These are phyloP conservation scores for Phylloporus sp. DNA, from an alignment of 768 basidiomycete species.

Conservation along the genomic window DNA sequence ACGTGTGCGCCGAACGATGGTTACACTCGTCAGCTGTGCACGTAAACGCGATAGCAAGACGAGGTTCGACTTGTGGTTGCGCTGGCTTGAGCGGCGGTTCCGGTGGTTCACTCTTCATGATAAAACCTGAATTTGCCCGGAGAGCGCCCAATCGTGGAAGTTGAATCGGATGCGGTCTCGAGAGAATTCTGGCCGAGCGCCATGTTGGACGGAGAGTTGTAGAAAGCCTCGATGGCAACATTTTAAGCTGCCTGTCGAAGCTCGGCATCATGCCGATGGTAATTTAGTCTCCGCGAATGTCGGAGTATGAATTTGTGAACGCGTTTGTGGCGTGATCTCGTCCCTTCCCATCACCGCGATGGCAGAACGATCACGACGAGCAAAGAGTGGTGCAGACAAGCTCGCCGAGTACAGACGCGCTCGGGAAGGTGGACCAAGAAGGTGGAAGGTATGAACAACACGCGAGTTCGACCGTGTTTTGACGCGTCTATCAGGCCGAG, in stretches of 20 bases:
- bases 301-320: constrained; percentile 23
- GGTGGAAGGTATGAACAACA: constrained; percentile 48
- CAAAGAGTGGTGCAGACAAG: constrained; percentile 34
- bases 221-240: constrained; percentile 47
- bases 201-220: constrained; percentile 42
- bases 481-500: constrained; percentile 36
- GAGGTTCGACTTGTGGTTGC: constrained; percentile 33
- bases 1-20: constrained; percentile 82
- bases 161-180: constrained; percentile 34
- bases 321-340: constrained; percentile 27
- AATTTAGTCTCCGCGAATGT: constrained; percentile 12
- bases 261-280: constrained; percentile 13
- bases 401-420: constrained; percentile 59
- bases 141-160: constrained; percentile 34
- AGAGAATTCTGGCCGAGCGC: constrained; percentile 36
- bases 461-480: constrained; percentile 4
- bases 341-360: constrained; percentile 4
- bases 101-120: background rate
- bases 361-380: constrained; percentile 28
- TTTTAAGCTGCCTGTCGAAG: constrained; percentile 10
- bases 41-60: constrained; percentile 77
- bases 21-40: constrained; percentile 75
- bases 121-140: constrained; percentile 13
- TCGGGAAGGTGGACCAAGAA: constrained; percentile 55
- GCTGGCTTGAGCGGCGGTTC: background rate